Evolutionary conservation across 148 eudicot species (phyloP).

Genomic region (Camellia japonica): DNA sequence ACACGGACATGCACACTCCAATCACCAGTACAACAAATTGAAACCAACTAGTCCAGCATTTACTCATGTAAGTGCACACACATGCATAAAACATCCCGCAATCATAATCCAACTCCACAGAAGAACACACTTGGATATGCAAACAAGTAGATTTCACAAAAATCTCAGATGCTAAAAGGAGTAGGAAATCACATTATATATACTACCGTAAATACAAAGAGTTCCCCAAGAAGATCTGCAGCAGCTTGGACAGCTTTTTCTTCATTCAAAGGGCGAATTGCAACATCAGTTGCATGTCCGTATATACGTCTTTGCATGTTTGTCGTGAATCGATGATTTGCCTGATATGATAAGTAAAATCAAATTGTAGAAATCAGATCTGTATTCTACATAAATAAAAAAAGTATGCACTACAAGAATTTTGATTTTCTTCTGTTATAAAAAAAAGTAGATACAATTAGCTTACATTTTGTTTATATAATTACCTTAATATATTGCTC

Average conservation of each 20-base stretch:
- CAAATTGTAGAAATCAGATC: slow-evolving; percentile 2
- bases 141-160: slow-evolving; percentile 4
- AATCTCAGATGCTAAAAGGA: background rate
- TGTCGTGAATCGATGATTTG: slow-evolving; percentile 73
- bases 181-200: background rate
- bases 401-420: background rate
- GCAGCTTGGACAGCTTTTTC: slow-evolving; percentile 94
- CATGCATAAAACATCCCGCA: background rate
- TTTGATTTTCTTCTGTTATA: too few relatives aligned
- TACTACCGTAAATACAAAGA: slow-evolving; percentile 73
- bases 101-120: background rate
- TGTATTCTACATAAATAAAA: background rate
- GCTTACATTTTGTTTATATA: too few relatives aligned
- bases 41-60: background rate
- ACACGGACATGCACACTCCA: background rate
- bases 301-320: slow-evolving; percentile 76
- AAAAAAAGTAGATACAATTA: too few relatives aligned
- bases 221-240: slow-evolving; percentile 87
- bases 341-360: slow-evolving; percentile 33
- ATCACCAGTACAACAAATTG: background rate
- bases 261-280: slow-evolving; percentile 81
- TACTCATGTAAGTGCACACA: background rate
- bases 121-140: background rate
- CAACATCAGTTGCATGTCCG: slow-evolving; percentile 86
- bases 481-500: too few relatives aligned